These are phyloP conservation scores for Acmispon strigosus DNA, from an alignment of 306 rosid species.

Conservation along the genomic window DNA sequence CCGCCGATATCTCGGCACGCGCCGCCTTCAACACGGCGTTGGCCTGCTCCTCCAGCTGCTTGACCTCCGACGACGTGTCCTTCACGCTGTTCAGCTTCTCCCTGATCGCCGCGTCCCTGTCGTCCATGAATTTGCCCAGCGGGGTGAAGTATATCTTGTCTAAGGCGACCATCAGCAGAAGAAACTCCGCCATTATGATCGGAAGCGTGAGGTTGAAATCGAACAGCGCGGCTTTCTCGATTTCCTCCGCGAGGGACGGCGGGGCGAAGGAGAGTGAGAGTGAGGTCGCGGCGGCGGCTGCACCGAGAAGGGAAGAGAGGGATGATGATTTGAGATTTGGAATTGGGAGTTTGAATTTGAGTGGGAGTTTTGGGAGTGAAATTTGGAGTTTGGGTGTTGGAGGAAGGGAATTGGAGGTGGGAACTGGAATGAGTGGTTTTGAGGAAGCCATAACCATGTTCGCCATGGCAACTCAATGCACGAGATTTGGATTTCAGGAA, in stretches of 20 bases:
- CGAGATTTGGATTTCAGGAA: not conserved
- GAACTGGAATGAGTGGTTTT: slow-evolving; percentile 34
- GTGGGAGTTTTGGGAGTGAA: slow-evolving; percentile 45
- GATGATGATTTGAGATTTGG: slow-evolving; percentile 43
- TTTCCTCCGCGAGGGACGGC: slow-evolving; percentile 53
- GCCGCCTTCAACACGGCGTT: slow-evolving; percentile 68
- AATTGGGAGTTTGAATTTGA: slow-evolving; percentile 16
- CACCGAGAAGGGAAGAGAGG: slow-evolving; percentile 35
- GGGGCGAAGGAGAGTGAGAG: slow-evolving; percentile 49
- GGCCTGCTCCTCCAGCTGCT: slow-evolving; percentile 77
- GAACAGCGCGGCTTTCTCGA: slow-evolving; percentile 86
- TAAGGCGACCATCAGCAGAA: slow-evolving; percentile 72
- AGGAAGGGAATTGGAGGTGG: slow-evolving; percentile 23
- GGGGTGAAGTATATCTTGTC: slow-evolving; percentile 83
- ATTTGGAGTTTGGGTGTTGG: slow-evolving; percentile 46
- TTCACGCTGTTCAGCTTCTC: slow-evolving; percentile 78
- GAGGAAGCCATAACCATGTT: slow-evolving; percentile 81
- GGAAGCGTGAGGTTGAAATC: slow-evolving; percentile 92
- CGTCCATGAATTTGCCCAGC: slow-evolving; percentile 85
- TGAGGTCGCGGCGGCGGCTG: too few relatives aligned
- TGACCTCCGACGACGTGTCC: slow-evolving; percentile 75
- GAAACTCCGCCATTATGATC: slow-evolving; percentile 59
- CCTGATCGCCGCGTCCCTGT: slow-evolving; percentile 61
- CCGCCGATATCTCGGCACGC: slow-evolving; percentile 82
- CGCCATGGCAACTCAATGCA: slow-evolving; percentile 42